A percentile compares a stretch with the other conserved stretches of the same genome.
These are phyloP conservation scores for Quercus rubra DNA, from an alignment of 306 rosid species.

Conservation along the genomic window DNA sequence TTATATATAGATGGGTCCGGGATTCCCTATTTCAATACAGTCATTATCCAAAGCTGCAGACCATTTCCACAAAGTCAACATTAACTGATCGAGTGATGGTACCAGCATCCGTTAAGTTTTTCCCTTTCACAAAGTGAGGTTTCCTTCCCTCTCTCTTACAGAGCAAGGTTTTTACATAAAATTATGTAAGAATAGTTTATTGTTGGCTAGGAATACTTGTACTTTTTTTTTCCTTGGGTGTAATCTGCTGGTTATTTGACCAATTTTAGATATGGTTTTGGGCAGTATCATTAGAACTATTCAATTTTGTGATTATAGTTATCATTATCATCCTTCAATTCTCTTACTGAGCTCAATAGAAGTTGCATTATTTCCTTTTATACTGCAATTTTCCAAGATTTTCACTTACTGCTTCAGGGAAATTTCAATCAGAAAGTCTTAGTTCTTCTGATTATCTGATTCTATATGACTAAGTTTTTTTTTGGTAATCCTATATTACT, in stretches of 20 bases:
- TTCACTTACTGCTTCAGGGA: not conserved
- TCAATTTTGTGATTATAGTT: not conserved
- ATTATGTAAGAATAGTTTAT: slow-evolving; percentile 2
- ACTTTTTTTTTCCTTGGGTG: not conserved
- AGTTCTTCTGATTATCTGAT: too few species aligned
- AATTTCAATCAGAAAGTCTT: not conserved
- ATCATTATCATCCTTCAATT: not conserved
- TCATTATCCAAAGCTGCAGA: slow-evolving; percentile 93
- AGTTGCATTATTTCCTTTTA: not conserved
- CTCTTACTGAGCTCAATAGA: not conserved
- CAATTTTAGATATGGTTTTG: not conserved
- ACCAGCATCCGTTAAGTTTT: not conserved
- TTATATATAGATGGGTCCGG: slow-evolving; percentile 85
- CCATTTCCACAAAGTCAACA: slow-evolving; percentile 62
- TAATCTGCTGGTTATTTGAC: not conserved
- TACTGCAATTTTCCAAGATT: not conserved
- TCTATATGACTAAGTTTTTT: too few species aligned
- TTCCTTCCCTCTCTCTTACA: not conserved
- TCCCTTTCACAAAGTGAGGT: not conserved
- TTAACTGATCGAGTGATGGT: slow-evolving; percentile 30
- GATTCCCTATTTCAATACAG: slow-evolving; percentile 77
- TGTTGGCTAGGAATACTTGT: not conserved
- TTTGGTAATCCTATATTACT: too few species aligned
- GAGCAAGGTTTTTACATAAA: not conserved
- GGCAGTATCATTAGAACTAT: not conserved